Evolutionary conservation across 805 yeast genomes (phyloP).

Genomic region (Starmerella bombicola): DNA sequence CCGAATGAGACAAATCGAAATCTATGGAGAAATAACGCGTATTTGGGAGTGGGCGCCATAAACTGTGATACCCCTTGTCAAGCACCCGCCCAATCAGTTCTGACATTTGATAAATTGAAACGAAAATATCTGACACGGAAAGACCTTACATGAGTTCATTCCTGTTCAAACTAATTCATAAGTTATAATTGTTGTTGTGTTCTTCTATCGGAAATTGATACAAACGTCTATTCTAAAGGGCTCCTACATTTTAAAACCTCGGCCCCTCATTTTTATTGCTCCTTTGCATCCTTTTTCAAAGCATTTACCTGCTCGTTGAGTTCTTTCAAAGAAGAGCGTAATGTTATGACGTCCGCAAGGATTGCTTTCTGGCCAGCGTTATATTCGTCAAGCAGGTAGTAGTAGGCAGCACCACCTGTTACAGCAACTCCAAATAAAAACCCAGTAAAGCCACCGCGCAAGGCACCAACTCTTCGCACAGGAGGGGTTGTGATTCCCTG

Average conservation of each 20-base stretch:
- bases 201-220: too few relatives aligned
- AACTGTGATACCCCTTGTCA: background rate
- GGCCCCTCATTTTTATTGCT: too few relatives aligned
- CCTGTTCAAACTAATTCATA: too few relatives aligned
- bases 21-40: conserved; percentile 75
- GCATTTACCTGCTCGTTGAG: conserved; percentile 58
- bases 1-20: conserved; percentile 49
- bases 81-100: too few relatives aligned
- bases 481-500: conserved; percentile 4
- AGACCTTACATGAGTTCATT: too few relatives aligned
- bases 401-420: conserved; percentile 67
- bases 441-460: conserved; percentile 45
- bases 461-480: conserved; percentile 19
- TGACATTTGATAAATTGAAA: too few relatives aligned
- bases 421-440: conserved; percentile 63
- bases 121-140: too few relatives aligned
- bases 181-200: too few relatives aligned
- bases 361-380: conserved; percentile 59
- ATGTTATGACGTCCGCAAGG: conserved; percentile 57
- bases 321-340: conserved; percentile 53
- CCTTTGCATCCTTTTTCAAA: conserved; percentile 34
- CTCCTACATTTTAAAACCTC: too few relatives aligned
- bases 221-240: too few relatives aligned
- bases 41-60: conserved; percentile 76
- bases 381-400: conserved; percentile 66